phyloP scores from a whole-genome alignment of 768 basidiomycete species.

The Suillus weaverae region DNA sequence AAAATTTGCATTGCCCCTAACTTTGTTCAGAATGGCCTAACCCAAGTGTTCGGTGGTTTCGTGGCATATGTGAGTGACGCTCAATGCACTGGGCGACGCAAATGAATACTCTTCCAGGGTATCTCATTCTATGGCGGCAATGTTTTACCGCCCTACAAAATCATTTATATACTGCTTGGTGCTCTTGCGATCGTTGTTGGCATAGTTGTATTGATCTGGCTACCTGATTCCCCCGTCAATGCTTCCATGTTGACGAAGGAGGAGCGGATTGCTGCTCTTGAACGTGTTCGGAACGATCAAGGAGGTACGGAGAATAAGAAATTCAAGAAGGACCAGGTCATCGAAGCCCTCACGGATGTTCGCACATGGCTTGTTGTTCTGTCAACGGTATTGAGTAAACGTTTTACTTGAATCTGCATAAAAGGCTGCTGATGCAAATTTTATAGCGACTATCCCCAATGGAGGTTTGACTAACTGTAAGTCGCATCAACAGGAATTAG shows the following conservation, averaged over 20 bases:
- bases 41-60: constrained; percentile 61
- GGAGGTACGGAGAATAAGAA: constrained; percentile 63
- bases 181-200: constrained; percentile 62
- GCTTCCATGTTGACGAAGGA: constrained; percentile 55
- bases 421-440: constrained; percentile 9
- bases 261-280: constrained; percentile 61
- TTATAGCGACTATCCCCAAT: constrained; percentile 62
- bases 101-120: constrained; percentile 36
- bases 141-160: constrained; percentile 55
- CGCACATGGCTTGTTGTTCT: constrained; percentile 65
- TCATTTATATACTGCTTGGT: constrained; percentile 61
- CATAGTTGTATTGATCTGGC: constrained; percentile 53
- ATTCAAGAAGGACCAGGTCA: constrained; percentile 57
- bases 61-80: constrained; percentile 51
- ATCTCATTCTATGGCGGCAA: constrained; percentile 54
- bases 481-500: constrained; percentile 18
- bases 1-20: not conserved
- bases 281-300: constrained; percentile 66
- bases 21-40: constrained; percentile 51
- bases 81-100: not conserved
- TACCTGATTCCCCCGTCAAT: constrained; percentile 66
- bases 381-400: constrained; percentile 54
- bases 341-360: constrained; percentile 56
- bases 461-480: constrained; percentile 63
- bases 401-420: not conserved